Conservation (phyloP, 495 filamentous ascomycete genomes). For the Aspergillus baeticus region DNA sequence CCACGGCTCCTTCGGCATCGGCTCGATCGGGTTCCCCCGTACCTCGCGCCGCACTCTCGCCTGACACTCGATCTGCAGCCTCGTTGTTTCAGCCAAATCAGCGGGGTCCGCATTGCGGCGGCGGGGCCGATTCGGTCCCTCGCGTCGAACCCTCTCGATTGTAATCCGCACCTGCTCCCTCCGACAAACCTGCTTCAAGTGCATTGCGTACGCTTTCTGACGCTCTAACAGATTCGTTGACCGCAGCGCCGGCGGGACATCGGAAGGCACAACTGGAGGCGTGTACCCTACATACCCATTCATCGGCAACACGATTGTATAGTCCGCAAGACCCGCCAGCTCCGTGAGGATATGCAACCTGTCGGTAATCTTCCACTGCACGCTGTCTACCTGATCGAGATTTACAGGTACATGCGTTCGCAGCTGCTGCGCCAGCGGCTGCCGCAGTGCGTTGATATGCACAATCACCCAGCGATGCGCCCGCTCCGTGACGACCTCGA, state of each 20-base stretch:
- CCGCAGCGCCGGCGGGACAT: background rate
- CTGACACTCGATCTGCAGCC: slow-evolving; percentile 19
- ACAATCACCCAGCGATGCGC: slow-evolving; percentile 29
- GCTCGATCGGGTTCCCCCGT: slow-evolving; percentile 18
- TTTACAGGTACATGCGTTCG: background rate
- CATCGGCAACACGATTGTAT: slow-evolving; percentile 25
- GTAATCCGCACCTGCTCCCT: background rate
- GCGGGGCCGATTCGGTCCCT: background rate
- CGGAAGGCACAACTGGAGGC: background rate
- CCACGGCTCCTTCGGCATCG: slow-evolving; percentile 20
- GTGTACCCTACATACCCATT: slow-evolving; percentile 23
- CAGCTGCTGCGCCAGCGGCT: slow-evolving; percentile 17
- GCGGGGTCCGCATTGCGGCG: background rate
- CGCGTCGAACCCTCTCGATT: background rate
- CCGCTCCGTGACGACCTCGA: slow-evolving; percentile 26
- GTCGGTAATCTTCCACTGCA: slow-evolving; percentile 24
- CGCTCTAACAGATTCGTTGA: slow-evolving; percentile 2
- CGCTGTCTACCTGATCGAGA: slow-evolving; percentile 6
- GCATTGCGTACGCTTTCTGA: slow-evolving; percentile 9
- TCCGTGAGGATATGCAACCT: slow-evolving; percentile 24
- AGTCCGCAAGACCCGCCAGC: slow-evolving; percentile 21
- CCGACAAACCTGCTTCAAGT: slow-evolving; percentile 8
- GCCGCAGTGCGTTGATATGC: slow-evolving; percentile 23
- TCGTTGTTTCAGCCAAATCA: slow-evolving; percentile 3
- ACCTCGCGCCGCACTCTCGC: slow-evolving; percentile 15